Conservation (phyloP, 768 basidiomycete species). For the Leccinum boreale region DNA sequence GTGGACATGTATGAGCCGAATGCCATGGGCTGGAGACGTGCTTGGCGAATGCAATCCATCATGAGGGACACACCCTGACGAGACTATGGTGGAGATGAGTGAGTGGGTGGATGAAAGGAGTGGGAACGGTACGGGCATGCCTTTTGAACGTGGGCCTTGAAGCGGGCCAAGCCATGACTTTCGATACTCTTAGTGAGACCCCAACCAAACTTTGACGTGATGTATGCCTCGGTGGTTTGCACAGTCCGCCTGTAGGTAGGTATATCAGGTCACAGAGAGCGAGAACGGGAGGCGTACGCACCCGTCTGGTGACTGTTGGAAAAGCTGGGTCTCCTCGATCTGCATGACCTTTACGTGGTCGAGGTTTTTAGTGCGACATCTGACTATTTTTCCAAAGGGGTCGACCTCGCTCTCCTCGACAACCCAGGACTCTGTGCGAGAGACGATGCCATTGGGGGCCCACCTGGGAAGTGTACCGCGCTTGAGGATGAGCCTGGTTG, state of each 20-base stretch:
- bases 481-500: conserved; percentile 91
- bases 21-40: conserved; percentile 55
- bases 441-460: conserved; percentile 81
- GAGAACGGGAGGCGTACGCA: conserved; percentile 34
- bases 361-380: conserved; percentile 82
- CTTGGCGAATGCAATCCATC: conserved; percentile 73
- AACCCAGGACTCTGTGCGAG: conserved; percentile 89
- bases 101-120: background rate
- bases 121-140: conserved; percentile 41
- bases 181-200: conserved; percentile 86
- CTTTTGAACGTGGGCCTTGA: conserved; percentile 84
- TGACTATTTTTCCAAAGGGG: conserved; percentile 70
- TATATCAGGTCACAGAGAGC: background rate
- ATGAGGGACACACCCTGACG: conserved; percentile 86
- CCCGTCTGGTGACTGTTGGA: conserved; percentile 71
- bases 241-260: conserved; percentile 58
- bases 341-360: conserved; percentile 95
- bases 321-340: conserved; percentile 77
- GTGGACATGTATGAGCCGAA: conserved; percentile 37
- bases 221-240: conserved; percentile 83
- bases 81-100: conserved; percentile 46
- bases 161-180: conserved; percentile 76
- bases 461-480: conserved; percentile 87
- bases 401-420: conserved; percentile 95
- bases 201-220: conserved; percentile 90